Conservation (phyloP, 2,329 filamentous ascomycete species). For the Penicillium crustosum region DNA sequence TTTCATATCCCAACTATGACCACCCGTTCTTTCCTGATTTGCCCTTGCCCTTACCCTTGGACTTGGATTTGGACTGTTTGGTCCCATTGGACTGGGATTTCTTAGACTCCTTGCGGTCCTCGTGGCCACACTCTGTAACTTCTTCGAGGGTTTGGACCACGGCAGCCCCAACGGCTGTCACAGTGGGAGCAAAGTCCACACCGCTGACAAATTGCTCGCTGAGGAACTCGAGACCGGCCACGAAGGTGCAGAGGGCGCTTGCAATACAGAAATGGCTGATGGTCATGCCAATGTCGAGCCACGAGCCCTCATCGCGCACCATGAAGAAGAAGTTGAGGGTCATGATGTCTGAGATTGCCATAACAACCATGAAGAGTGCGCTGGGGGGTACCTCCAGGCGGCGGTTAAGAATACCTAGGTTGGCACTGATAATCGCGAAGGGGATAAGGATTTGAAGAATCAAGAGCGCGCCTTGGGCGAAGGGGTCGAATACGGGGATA, state of each 20-base stretch:
- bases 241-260: conserved; percentile 84
- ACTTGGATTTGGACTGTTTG: conserved; percentile 7
- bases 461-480: conserved; percentile 83
- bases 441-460: conserved; percentile 89
- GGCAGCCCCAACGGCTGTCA: conserved; percentile 16
- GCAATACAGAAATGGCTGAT: conserved; percentile 96
- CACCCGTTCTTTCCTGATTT: conserved; percentile 4
- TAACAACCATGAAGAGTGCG: conserved; percentile 90
- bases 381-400: conserved; percentile 80
- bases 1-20: neutral
- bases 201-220: conserved; percentile 81
- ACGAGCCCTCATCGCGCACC: conserved; percentile 92
- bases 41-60: conserved; percentile 9
- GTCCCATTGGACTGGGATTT: conserved; percentile 2
- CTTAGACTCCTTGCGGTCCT: conserved; percentile 8
- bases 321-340: conserved; percentile 98
- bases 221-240: conserved; percentile 79
- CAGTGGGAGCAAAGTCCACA: conserved; percentile 56
- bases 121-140: conserved; percentile 20
- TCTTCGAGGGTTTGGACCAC: conserved; percentile 25
- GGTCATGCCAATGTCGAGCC: conserved; percentile 95
- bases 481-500: conserved; percentile 89
- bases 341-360: conserved; percentile 85
- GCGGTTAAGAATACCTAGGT: conserved; percentile 88
- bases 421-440: conserved; percentile 88